Conservation (phyloP, 1,284 basidiomycete genomes). For the Apiotrichum laibachii region DNA sequence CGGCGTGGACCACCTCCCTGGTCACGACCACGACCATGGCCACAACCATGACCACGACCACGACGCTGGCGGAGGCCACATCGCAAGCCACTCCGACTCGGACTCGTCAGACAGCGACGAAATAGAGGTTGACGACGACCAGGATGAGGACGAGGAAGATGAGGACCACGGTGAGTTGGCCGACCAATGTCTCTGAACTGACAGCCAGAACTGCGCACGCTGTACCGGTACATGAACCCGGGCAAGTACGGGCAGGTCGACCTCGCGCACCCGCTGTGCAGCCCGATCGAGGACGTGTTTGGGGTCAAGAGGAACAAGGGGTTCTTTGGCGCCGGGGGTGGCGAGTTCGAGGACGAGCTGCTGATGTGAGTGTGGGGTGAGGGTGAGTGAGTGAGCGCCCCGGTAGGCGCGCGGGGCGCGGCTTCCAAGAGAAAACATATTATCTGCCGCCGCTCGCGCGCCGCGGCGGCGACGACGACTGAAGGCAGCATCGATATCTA, state of each 20-base stretch:
- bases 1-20: background rate
- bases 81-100: too few species aligned
- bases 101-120: background rate
- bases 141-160: background rate
- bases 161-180: background rate
- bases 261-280: slow-evolving; percentile 5
- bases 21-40: too few species aligned
- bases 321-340: background rate
- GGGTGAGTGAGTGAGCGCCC: too few species aligned
- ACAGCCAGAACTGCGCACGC: slow-evolving; percentile 1
- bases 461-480: too few species aligned
- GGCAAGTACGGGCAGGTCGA: background rate
- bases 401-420: too few species aligned
- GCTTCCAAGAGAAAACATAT: background rate
- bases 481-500: too few species aligned
- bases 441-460: too few species aligned
- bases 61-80: too few species aligned
- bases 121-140: background rate
- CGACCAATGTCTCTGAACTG: background rate
- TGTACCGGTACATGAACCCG: slow-evolving; percentile 2
- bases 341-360: background rate
- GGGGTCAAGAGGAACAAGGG: background rate
- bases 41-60: too few species aligned
- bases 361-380: background rate
- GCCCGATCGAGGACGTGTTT: background rate